Base-by-base conservation (phyloP, 768 basidiomycete genomes). In the Sarcodon sp. region DNA sequence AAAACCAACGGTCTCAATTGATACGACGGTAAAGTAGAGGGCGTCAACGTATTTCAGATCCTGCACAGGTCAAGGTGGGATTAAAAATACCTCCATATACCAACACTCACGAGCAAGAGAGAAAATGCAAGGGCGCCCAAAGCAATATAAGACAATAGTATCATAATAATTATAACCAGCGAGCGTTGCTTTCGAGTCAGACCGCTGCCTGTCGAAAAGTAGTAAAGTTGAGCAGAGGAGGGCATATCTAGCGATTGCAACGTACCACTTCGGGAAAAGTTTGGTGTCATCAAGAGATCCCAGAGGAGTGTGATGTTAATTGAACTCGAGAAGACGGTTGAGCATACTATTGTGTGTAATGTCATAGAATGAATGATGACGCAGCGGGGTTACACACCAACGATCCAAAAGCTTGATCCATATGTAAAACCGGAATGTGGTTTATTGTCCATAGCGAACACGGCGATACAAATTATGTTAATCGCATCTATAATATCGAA, bases 141-240 rank as follows among this genome's bases (percentile, higher is more conserved):
- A 0, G 81, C 84, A 50, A 90, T 69, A 59, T 87, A 90, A 50
- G 69, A 68, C 18, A 91, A 69, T 1, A 92, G 65, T 12, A 80
- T 58, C 54, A 92, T 91, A 49, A 84, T 77, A 34, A 85, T 75
- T 50, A 91, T 81, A 33, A 83, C 76, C n/a, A 91, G 72, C 0
- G 79, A 75, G 4, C 87, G 76, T 55, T 91, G 89, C 57, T 80
- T 87, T 18, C 74, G 72, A 0, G 87, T 91, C 35, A 92, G 64
- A 1, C 89, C 89, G 53, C 84, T 87, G 4, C 82, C 84, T 86
- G 46, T 33, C 46, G 43, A 12, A 31, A 41, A 21, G 33, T 43
- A 45, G 27, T 13, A 41, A 33, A 50, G 3, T 21, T 34, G 34
- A 6, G 34, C 12, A 34, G 33, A 16, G 6, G 21, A 33, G 5